These are phyloP conservation scores for Xylariaceae sp. DNA, from an alignment of 2,329 filamentous ascomycete genomes.

Conservation along the genomic window DNA sequence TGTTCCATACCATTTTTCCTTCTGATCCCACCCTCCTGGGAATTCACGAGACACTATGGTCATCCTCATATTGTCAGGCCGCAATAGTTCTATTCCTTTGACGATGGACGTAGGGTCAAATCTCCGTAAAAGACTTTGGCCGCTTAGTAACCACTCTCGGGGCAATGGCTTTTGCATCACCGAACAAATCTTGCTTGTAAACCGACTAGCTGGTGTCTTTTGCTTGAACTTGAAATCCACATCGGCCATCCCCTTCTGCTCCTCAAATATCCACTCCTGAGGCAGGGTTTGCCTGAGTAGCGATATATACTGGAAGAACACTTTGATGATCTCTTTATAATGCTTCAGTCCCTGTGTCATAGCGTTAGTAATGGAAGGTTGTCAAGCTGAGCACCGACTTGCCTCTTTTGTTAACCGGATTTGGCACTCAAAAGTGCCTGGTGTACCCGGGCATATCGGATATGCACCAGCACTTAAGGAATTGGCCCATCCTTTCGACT, in stretches of 20 bases:
- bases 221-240: slow-evolving; percentile 95
- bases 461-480: slow-evolving; percentile 77
- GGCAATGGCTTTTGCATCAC: slow-evolving; percentile 92
- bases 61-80: slow-evolving; percentile 88
- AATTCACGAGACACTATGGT: slow-evolving; percentile 80
- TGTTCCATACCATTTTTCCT: slow-evolving; percentile 97
- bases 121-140: slow-evolving; percentile 71
- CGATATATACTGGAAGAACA: slow-evolving; percentile 88
- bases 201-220: slow-evolving; percentile 86
- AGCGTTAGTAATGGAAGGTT: slow-evolving; percentile 4
- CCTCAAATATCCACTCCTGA: slow-evolving; percentile 91
- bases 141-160: slow-evolving; percentile 85
- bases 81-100: slow-evolving; percentile 71
- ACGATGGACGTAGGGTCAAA: slow-evolving; percentile 81
- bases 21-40: slow-evolving; percentile 82
- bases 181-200: slow-evolving; percentile 81
- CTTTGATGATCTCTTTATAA: slow-evolving; percentile 80
- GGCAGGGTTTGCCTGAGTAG: slow-evolving; percentile 80
- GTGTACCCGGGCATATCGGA: slow-evolving; percentile 74
- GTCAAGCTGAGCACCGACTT: slow-evolving; percentile 24
- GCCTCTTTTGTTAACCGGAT: slow-evolving; percentile 83
- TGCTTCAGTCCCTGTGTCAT: slow-evolving; percentile 64
- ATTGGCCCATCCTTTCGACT: slow-evolving; percentile 88
- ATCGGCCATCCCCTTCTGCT: slow-evolving; percentile 86
- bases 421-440: slow-evolving; percentile 77